Base-by-base conservation (phyloP, 768 basidiomycete species). In the Boletus tomentosulus region DNA sequence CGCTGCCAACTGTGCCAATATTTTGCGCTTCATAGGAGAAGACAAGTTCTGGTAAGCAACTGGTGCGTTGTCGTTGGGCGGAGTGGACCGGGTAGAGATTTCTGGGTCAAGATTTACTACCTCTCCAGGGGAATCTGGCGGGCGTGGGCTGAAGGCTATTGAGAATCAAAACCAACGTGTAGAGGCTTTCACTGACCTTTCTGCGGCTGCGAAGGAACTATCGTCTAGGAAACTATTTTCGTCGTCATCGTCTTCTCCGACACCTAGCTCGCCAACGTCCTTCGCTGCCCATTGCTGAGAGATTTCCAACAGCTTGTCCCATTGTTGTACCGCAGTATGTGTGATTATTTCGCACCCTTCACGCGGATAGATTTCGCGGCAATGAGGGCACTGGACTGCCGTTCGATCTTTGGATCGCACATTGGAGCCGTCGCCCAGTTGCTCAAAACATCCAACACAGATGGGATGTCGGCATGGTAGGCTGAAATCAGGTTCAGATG, bases 11-110 rank as follows among this genome's bases (percentile, higher is more conserved):
- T 39, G 41, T 42, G 7, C 10, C 52, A 58, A 54, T 44, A 50
- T 58, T 61, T 67, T 42, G 33, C 58, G 61, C 50, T 62, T 59
- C 48, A 50, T 50, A 43, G 63, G 57, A n/a, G 63, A 65, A 45
- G 66, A 35, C 41, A 67, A 47, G 38, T 19, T 61, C 42, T 51
- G 43, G 53, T 63, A 67, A 50, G 55, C 44, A 44, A 54, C 46
- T 50, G 38, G 13, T 31, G 34, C 22, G 3, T 25, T 45, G 44
- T 60, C 43, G 12, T 57, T 13, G 9, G 34, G 47, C 37, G 46
- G 28, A 24, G 53, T 15, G 48, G 49, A 37, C 16, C 7, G 15
- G 11, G 43, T 4, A 35, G 37, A 28, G 41, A 11, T 19, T 22
- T 55, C 54, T 42, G 44, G 41, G 25, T 54, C 56, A 50, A 39